Evolutionary conservation across 495 filamentous ascomycete species (phyloP).

Genomic region (Annulohypoxylon moriforme): DNA sequence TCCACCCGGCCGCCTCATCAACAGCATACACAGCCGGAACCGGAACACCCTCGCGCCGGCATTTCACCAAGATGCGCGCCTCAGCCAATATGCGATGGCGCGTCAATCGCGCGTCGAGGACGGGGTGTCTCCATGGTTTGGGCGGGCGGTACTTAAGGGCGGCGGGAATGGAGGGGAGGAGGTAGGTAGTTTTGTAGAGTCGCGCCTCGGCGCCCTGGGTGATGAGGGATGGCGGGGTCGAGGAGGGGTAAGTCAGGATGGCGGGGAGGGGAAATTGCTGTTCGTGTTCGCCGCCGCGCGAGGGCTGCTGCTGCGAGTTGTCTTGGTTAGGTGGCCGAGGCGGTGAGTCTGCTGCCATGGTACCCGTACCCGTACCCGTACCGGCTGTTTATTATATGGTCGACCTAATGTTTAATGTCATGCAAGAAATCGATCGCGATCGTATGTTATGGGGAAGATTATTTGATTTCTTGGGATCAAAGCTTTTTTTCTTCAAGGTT

Average conservation of each 20-base stretch:
- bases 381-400: background rate
- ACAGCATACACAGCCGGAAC: conserved; percentile 82
- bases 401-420: background rate
- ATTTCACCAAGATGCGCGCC: conserved; percentile 82
- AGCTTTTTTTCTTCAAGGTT: background rate
- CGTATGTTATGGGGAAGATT: conserved; percentile 5
- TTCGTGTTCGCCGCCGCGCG: background rate
- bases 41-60: conserved; percentile 76
- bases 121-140: conserved; percentile 92
- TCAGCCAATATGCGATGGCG: conserved; percentile 87
- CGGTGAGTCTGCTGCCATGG: conserved; percentile 37
- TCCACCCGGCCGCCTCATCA: conserved; percentile 80
- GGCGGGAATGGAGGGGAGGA: conserved; percentile 72
- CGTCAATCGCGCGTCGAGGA: conserved; percentile 87
- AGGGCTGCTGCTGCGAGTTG: background rate
- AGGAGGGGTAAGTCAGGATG: conserved; percentile 70
- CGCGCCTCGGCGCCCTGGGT: conserved; percentile 96
- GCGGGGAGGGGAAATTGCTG: conserved; percentile 67
- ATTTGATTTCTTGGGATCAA: background rate
- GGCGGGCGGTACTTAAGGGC: conserved; percentile 93
- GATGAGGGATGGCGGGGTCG: conserved; percentile 69
- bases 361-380: conserved; percentile 14
- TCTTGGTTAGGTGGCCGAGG: conserved; percentile 10
- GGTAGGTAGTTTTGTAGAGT: conserved; percentile 87
- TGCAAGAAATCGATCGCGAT: conserved; percentile 6